Evolutionary conservation across 192 early-diverging fungal species (phyloP), one percentile per base, ranked within the genome.

Genomic region (Helicostylum pulchrum): DNA sequence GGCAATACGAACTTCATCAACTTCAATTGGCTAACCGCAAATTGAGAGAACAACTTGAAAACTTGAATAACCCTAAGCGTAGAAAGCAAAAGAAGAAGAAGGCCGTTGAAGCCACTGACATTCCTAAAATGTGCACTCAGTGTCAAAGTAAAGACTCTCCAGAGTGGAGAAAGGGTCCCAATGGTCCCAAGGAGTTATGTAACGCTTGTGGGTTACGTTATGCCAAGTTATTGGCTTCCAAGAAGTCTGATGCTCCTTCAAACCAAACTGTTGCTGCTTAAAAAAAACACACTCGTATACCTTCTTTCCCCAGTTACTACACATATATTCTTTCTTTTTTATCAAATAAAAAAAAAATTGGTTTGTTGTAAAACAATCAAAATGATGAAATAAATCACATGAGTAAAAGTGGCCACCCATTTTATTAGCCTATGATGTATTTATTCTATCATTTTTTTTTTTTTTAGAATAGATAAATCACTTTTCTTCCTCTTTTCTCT

Each of bases 1-100:
- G 88, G 75, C 83, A 87, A 65, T 87, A 81, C 64, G 84, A 88
- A 72, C 62, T 87, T 23, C 88, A 89, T 73, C 79, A 83, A 55
- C 61, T 89, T 23, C 68, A 80, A 39, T 59, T 87, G 49, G 68
- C 78, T 20, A 87, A 88, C 60, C 74, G 77, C 23, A 71, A 80
- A 54, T 66, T 89, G 62, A 61, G 62, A 21, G 88, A 85, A 31
- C 86, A 85, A 53, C 49, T 87, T 23, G 80, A 77, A 49, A 36
- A 61, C 7, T 64, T 75, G 17, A 62, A 56, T 30, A 63, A 71
- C 23, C 49, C 66, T 14, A 77, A 71, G 53, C 66, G 70, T 31
- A 78, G 62, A 59, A 77, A 67, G 45, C 54, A 39, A 55, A 62
- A 69, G 67, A 65, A 44, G 43, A 68, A 53, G 12, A 64, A 64